Percentiles rank a stretch among this genome's conserved stretches.
phyloP scores from a whole-genome alignment of 352 stramenopile species.

The Peronospora farinosa region DNA sequence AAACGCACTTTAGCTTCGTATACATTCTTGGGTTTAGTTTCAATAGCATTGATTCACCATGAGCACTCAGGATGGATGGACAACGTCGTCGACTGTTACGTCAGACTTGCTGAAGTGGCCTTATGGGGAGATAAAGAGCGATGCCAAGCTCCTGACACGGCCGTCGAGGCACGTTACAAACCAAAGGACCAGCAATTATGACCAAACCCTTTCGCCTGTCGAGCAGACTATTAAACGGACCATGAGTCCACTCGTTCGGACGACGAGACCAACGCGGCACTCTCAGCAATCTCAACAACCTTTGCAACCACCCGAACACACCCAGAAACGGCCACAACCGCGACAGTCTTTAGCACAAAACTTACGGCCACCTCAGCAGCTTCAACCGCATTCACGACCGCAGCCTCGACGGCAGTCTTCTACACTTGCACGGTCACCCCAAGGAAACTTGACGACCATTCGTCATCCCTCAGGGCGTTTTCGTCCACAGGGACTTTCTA shows the following conservation, averaged over 20 bases:
- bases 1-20: background rate
- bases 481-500: background rate
- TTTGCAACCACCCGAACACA: background rate
- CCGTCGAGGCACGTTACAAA: constrained; percentile 6
- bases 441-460: background rate
- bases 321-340: background rate
- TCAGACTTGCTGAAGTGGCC: background rate
- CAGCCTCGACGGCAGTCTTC: constrained; percentile 3
- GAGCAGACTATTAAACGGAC: constrained; percentile 3
- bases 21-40: constrained; percentile 10
- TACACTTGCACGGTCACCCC: background rate
- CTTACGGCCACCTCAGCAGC: background rate
- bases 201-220: constrained; percentile 3
- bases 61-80: constrained; percentile 13
- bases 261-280: constrained; percentile 1
- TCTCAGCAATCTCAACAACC: background rate
- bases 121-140: constrained; percentile 15
- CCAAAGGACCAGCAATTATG: constrained; percentile 8
- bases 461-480: background rate
- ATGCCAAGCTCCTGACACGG: constrained; percentile 8
- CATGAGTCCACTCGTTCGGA: constrained; percentile 1
- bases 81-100: constrained; percentile 11
- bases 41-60: constrained; percentile 8
- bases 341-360: background rate
- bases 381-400: background rate